Conservation (phyloP, 306 rosid species). For the Abrus precatorius region DNA sequence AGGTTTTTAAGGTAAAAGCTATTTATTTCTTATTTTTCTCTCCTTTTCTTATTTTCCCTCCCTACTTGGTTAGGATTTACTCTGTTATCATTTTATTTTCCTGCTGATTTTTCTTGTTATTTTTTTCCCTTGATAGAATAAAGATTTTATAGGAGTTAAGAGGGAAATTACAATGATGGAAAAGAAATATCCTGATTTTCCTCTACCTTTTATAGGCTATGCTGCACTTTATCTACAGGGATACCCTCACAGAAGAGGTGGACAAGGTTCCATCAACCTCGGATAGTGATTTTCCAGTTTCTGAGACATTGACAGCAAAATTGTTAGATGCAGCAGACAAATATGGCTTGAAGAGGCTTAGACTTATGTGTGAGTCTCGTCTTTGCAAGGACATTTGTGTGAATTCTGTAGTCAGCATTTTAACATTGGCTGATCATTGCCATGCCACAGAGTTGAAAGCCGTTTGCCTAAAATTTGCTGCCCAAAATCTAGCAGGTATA, state of each 20-base stretch:
- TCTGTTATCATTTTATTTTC: background rate
- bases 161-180: slow-evolving; percentile 7
- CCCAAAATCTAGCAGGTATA: slow-evolving; percentile 86
- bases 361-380: slow-evolving; percentile 84
- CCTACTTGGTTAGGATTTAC: slow-evolving; percentile 28
- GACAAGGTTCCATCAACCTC: slow-evolving; percentile 63
- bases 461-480: slow-evolving; percentile 85
- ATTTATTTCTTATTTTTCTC: slow-evolving; percentile 17
- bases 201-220: slow-evolving; percentile 65
- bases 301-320: slow-evolving; percentile 73
- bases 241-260: slow-evolving; percentile 74
- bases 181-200: slow-evolving; percentile 41
- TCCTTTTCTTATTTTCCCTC: slow-evolving; percentile 11
- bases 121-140: background rate
- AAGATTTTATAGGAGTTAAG: slow-evolving; percentile 3
- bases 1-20: slow-evolving; percentile 82
- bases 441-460: slow-evolving; percentile 76
- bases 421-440: slow-evolving; percentile 76
- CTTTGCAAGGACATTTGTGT: slow-evolving; percentile 86
- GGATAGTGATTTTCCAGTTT: slow-evolving; percentile 55
- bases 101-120: background rate
- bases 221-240: slow-evolving; percentile 86
- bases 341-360: slow-evolving; percentile 78
- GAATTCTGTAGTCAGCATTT: slow-evolving; percentile 75
- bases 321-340: slow-evolving; percentile 83